These are phyloP conservation scores for Diaporthe vexans DNA, from an alignment of 2,329 filamentous ascomycete species.

Conservation along the genomic window DNA sequence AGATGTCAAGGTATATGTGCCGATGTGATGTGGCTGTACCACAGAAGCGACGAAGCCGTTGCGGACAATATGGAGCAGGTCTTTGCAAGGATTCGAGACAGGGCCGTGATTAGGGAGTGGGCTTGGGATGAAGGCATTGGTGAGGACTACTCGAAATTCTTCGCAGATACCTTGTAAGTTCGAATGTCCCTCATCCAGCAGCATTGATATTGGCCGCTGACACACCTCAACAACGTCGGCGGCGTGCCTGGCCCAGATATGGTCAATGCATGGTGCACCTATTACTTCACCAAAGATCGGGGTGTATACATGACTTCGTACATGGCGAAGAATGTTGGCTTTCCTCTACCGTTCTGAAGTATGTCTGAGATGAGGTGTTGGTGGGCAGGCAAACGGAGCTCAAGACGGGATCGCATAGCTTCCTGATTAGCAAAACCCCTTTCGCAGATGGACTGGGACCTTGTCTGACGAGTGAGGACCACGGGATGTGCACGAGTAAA, in stretches of 20 bases:
- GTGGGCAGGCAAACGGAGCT: neutral
- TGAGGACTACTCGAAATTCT: neutral
- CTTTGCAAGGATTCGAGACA: neutral
- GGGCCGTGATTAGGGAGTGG: neutral
- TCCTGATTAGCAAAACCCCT: neutral
- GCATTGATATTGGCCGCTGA: neutral
- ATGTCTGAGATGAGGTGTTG: neutral
- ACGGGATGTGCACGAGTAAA: neutral
- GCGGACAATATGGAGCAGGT: neutral
- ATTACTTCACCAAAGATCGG: neutral
- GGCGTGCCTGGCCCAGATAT: neutral
- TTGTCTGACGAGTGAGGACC: neutral
- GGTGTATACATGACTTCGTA: conserved; percentile 18
- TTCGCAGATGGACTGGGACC: neutral
- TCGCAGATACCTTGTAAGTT: neutral
- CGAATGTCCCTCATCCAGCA: rapidly evolving
- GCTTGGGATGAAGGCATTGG: neutral
- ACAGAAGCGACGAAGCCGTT: neutral
- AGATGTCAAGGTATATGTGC: conserved; percentile 1
- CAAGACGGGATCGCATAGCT: neutral
- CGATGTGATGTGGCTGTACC: conserved; percentile 8
- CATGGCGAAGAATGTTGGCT: neutral
- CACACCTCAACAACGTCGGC: neutral
- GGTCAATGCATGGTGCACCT: neutral
- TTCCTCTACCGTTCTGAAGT: neutral